Conservation (phyloP, 352 stramenopile species). For the Pythium apleroticum region DNA sequence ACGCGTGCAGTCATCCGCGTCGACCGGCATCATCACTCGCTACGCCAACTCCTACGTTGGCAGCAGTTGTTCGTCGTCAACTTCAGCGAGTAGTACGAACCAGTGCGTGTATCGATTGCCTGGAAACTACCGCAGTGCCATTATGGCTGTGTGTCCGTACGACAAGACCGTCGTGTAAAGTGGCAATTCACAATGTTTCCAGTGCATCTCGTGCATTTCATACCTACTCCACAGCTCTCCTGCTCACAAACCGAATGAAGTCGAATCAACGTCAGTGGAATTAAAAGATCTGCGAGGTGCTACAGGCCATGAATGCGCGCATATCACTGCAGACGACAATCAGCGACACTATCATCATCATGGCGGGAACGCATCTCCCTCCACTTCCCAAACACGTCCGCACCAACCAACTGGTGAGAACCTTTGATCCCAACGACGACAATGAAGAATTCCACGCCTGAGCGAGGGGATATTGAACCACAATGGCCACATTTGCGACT, state of each 20-base stretch:
- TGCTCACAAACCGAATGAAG: too few relatives aligned
- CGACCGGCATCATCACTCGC: conserved; percentile 34
- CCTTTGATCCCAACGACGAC: not conserved
- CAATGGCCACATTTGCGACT: not conserved
- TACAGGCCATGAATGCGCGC: too few relatives aligned
- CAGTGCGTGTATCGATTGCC: conserved; percentile 54
- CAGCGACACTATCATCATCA: not conserved
- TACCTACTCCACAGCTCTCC: too few relatives aligned
- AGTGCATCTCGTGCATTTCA: not conserved
- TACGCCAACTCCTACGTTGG: conserved; percentile 67
- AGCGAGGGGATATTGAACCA: not conserved
- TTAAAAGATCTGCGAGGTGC: too few relatives aligned
- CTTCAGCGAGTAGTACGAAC: conserved; percentile 22
- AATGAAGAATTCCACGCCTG: not conserved
- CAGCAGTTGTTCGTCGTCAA: conserved; percentile 47
- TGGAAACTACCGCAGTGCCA: conserved; percentile 31
- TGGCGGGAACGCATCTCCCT: conserved; percentile 5
- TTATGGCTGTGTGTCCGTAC: conserved; percentile 25
- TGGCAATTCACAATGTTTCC: not conserved
- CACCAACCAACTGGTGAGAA: not conserved
- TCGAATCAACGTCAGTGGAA: too few relatives aligned
- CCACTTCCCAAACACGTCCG: not conserved
- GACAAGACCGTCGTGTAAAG: conserved; percentile 24
- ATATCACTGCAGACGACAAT: too few relatives aligned
- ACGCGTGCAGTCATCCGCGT: conserved; percentile 40